Base-by-base conservation (phyloP, 2,329 filamentous ascomycete species). In the Epichloe aotearoae region DNA sequence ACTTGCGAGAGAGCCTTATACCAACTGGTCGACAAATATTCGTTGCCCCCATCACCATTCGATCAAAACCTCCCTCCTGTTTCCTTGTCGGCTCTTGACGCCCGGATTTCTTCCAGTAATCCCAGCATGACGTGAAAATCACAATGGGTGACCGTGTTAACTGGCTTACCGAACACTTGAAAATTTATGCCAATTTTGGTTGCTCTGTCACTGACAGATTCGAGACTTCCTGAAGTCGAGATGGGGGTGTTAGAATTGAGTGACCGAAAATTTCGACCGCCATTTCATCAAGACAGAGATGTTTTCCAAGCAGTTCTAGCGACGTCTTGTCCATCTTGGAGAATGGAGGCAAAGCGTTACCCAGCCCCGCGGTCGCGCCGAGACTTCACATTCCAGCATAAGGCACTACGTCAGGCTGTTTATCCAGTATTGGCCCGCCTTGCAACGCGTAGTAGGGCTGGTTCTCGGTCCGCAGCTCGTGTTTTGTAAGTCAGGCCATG, bases 371-470 rank as follows among this genome's bases (percentile, higher is more conserved):
- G 34, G 45, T 52, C 47, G 51, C 44, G 49, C 49, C 50, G 50
- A 57, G 54, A 58, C 58, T 44, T 48, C 26, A 52, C 55, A 61
- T 60, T 61, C 59, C 59, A 61, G 53, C 39, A 53, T 43, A 52
- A 53, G 50, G 57, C 46, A 44, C 50, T 50, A 53, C 50, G 48
- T 49, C 51, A 47, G 43, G 39, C 46, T 26, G 14, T 14, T 34
- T 46, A 23, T 23, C 44, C 36, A 43, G 17, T 42, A 39, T 33
- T 42, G 17, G 14, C 38, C 44, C 46, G 37, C 46, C 37, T 45
- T 15, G 11, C 34, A 23, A 40, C 47, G 47, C 39, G 44, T 15
- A 37, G 40, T 50, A 44, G 40, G 26, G 40, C 48, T 49, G 49
- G 34, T 49, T 4, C 6, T 20, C 45, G 20, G 36, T 23, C 17